These are phyloP conservation scores for Hyaloscypha finlandica DNA, from an alignment of 495 filamentous ascomycete genomes.

Conservation along the genomic window DNA sequence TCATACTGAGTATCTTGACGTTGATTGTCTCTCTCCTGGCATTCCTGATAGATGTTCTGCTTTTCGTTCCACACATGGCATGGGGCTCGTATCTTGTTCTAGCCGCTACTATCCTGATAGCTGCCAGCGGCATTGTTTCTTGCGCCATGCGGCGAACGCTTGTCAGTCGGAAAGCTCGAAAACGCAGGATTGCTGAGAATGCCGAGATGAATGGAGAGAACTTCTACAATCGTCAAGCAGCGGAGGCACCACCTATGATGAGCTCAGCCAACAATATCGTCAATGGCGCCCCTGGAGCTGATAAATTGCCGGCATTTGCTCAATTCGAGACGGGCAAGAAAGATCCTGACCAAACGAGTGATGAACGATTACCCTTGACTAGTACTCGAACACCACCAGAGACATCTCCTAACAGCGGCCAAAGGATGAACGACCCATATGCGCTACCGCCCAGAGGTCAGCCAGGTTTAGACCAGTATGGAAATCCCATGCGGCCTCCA, in stretches of 20 bases:
- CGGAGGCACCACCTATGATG: slow-evolving; percentile 45
- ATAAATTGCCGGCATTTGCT: slow-evolving; percentile 73
- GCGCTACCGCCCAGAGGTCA: slow-evolving; percentile 28
- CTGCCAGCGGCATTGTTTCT: slow-evolving; percentile 79
- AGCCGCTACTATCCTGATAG: slow-evolving; percentile 84
- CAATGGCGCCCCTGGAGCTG: slow-evolving; percentile 43
- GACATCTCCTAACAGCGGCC: slow-evolving; percentile 43
- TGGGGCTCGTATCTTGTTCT: slow-evolving; percentile 97
- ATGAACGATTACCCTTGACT: slow-evolving; percentile 85
- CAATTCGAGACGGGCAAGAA: slow-evolving; percentile 69
- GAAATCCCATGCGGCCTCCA: slow-evolving; percentile 56
- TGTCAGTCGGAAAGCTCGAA: slow-evolving; percentile 86
- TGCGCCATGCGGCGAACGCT: slow-evolving; percentile 97
- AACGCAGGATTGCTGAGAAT: slow-evolving; percentile 89
- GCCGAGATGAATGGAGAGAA: slow-evolving; percentile 93
- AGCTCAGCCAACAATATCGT: slow-evolving; percentile 55
- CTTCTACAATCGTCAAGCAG: slow-evolving; percentile 76
- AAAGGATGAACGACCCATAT: slow-evolving; percentile 28
- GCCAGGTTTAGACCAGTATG: slow-evolving; percentile 62
- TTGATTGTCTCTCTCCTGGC: slow-evolving; percentile 82
- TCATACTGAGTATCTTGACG: slow-evolving; percentile 84
- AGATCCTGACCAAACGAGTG: slow-evolving; percentile 54
- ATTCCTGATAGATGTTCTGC: slow-evolving; percentile 92
- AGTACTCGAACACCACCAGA: slow-evolving; percentile 53
- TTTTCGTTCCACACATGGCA: slow-evolving; percentile 90